Base-by-base conservation (phyloP, 805 yeast genomes). In the Komagataella populi region DNA sequence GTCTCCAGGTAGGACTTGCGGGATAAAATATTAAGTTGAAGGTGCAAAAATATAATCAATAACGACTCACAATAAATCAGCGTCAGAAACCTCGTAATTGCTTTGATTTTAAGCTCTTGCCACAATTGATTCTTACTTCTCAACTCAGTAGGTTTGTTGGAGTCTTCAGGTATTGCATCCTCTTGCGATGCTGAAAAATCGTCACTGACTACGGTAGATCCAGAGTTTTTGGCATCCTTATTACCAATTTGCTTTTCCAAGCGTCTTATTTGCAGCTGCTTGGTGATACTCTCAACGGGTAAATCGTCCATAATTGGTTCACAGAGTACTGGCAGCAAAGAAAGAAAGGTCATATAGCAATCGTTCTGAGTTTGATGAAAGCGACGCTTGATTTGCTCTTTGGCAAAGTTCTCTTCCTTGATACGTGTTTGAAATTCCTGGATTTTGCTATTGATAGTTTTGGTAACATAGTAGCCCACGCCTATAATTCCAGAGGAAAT, bases 281-380 rank as follows among this genome's bases (percentile, higher is more conserved):
- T 74, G 1, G 95, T 85, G 55, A 84, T 81, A 49, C 73, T 70
- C 59, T 88, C 96, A 20, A 86, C 90, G 6, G 86, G 83, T 54
- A 83, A 70, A 51, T 70, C 70, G 18, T 74, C 77, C 53, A 81
- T 65, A 6, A 87, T 74, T 14, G 86, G 87, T 30, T 74, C 74
- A 5, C 82, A 73, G 46, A 90, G 69, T 4, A 87, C 87, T 1
- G 96, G 95, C 49, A 87, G 70, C 55, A 91, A 72, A 3, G 95
- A 90, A 62, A 86, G 72, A 50, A 90, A 79, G 0, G 97, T 91
- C 68, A 80, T 81, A 50, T 84, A 74, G 48, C 96, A 87, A 65
- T 91, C 98, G 57, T 83, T 82, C 61, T 90, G 97, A 8, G 96
- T 91, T 69, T 89, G 96, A 49, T 84, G 81, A 60, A 89, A 91